Evolutionary conservation across 306 rosid species (phyloP), one percentile per base, ranked within the genome.

Genomic region (Castanea mollissima): DNA sequence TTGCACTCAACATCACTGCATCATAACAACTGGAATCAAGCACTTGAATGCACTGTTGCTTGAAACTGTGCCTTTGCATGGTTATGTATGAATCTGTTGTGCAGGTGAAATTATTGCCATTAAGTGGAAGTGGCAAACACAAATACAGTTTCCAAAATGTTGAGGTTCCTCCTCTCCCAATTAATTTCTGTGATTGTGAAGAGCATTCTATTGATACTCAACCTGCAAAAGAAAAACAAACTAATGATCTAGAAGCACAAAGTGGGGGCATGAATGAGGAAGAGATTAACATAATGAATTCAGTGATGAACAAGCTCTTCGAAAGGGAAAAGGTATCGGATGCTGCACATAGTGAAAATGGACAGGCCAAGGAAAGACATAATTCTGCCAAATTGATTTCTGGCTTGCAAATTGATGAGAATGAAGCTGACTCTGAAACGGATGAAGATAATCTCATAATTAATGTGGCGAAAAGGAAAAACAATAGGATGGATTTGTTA

Each of bases 121-220:
- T 91, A 44, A 81, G 85, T 79, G 99, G 99, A 84, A 91, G 92
- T 46, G 99, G 99, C 75, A 92, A 91, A 79, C 99, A 94, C 87
- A 92, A 90, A 65, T 92, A 94, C 81, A 93, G 97, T 75, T 94
- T 94, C 91, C 93, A 88, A 80, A 89, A 89, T 78, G 86, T 92
- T 77, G 87, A 90, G 76, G 87, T 83, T 74, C 88, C 97, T 80
- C 57, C 91, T 32, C 88, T 84, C 64, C 99, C 99, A 5, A 84
- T 87, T 81, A 84, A 91, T 87, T 90, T 94, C 81, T 94, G 99
- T 83, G 99, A 91, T 78, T 94, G 99, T 72, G 97, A 94, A 83
- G 97, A 92, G 84, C 99, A 94, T 84, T 84, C 87, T 56, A 74
- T 73, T 78, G 77, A 86, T 85, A 27, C 64, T 74, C 75, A 72